Percentiles rank a stretch among this genome's conserved stretches.
These are phyloP conservation scores for Gryganskiella cystojenkinii DNA, from an alignment of 192 early-diverging fungal species.

Conservation along the genomic window DNA sequence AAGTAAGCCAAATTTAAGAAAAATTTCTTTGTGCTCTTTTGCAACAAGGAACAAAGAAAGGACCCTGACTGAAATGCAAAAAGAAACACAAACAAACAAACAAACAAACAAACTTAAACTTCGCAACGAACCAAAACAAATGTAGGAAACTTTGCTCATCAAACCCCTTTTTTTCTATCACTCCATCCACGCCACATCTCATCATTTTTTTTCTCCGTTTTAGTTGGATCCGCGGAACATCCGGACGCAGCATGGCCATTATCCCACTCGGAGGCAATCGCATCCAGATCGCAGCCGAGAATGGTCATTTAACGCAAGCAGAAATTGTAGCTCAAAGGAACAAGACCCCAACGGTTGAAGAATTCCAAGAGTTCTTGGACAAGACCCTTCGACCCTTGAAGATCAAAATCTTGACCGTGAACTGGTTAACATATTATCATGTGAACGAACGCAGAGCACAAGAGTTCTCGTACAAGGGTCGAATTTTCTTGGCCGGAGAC, in stretches of 20 bases:
- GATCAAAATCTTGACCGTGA: neutral
- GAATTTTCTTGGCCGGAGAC: conserved; percentile 52
- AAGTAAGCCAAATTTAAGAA: conserved; percentile 10
- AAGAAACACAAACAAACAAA: too few relatives aligned
- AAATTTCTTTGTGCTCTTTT: neutral
- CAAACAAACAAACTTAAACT: too few relatives aligned
- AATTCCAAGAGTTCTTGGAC: neutral
- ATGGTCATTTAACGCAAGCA: too few relatives aligned
- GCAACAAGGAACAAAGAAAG: too few relatives aligned
- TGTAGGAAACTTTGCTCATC: too few relatives aligned
- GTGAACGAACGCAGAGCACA: conserved; percentile 12
- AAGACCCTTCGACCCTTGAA: neutral
- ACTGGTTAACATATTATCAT: neutral
- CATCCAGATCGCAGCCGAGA: too few relatives aligned
- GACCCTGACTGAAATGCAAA: too few relatives aligned
- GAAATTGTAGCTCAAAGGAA: neutral
- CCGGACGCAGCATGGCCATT: too few relatives aligned
- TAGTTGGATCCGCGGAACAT: too few relatives aligned
- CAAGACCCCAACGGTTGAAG: neutral
- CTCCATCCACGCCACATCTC: neutral
- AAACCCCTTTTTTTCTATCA: neutral
- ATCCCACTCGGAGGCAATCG: too few relatives aligned
- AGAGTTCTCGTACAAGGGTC: neutral
- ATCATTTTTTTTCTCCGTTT: neutral
- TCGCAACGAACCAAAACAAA: too few relatives aligned